phyloP scores from a whole-genome alignment of 108 stramenopile genomes.

The Cyclotella distinguenda region DNA sequence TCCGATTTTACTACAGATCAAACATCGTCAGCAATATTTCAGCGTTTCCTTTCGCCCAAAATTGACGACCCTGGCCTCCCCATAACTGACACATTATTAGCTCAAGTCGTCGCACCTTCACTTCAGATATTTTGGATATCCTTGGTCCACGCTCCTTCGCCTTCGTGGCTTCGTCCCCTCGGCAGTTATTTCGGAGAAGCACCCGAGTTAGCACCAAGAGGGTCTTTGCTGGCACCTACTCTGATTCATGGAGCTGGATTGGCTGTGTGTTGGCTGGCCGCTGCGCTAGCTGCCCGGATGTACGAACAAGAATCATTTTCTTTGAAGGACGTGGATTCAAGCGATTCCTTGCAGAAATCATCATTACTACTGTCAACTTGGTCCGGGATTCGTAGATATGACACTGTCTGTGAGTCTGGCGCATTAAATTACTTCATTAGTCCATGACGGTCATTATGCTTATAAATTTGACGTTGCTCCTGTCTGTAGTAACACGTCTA shows the following conservation, averaged over 20 bases:
- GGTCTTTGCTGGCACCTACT: conserved; percentile 73
- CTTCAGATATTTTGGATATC: conserved; percentile 64
- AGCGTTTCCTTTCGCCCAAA: conserved; percentile 63
- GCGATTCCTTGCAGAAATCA: background rate
- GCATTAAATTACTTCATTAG: background rate
- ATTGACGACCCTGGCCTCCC: conserved; percentile 77
- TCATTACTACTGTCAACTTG: background rate
- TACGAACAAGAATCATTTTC: conserved; percentile 61
- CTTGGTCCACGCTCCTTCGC: conserved; percentile 53
- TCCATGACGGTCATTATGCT: background rate
- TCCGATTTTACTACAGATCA: background rate
- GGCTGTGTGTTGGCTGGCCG: conserved; percentile 73
- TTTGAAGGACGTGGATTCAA: background rate
- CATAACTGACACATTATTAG: conserved; percentile 61
- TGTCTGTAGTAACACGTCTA: conserved; percentile 30
- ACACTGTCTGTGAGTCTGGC: conserved; percentile 1
- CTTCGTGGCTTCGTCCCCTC: conserved; percentile 71
- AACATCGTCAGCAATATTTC: background rate
- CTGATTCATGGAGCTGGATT: conserved; percentile 79
- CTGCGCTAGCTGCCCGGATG: conserved; percentile 66
- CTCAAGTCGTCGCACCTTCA: conserved; percentile 75
- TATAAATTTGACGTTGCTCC: background rate
- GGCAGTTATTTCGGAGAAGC: conserved; percentile 20
- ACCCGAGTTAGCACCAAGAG: conserved; percentile 43
- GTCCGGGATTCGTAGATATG: conserved; percentile 10